Conservation (phyloP, 2,329 filamentous ascomycete species). For the Penicillium sclerotiorum region DNA sequence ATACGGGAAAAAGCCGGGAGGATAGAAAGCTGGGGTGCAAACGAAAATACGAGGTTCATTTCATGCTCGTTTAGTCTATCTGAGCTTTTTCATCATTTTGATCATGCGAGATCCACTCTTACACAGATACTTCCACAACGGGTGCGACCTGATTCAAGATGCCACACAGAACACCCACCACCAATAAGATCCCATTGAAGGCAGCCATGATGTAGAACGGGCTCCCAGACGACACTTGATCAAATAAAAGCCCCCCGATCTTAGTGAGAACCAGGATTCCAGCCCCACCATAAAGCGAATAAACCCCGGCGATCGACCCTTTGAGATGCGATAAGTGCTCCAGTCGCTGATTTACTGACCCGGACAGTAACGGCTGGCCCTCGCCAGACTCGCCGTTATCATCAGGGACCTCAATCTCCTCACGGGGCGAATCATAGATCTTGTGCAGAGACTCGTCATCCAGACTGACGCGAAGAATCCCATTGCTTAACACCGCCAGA, state of each 20-base stretch:
- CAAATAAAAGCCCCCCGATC: slow-evolving; percentile 83
- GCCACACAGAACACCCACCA: slow-evolving; percentile 35
- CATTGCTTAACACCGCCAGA: slow-evolving; percentile 80
- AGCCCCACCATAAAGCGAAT: slow-evolving; percentile 85
- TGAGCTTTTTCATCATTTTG: neutral
- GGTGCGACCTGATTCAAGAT: slow-evolving; percentile 24
- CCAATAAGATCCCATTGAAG: slow-evolving; percentile 76
- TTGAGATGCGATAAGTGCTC: slow-evolving; percentile 66
- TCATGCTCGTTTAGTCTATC: neutral
- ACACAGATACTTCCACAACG: slow-evolving; percentile 8
- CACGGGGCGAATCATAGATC: slow-evolving; percentile 17
- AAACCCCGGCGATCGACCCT: slow-evolving; percentile 91
- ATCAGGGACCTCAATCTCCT: slow-evolving; percentile 4
- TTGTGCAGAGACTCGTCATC: slow-evolving; percentile 19
- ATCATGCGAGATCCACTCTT: neutral
- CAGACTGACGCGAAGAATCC: slow-evolving; percentile 62
- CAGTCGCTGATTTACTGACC: slow-evolving; percentile 22
- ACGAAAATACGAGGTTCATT: neutral
- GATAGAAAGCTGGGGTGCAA: too few relatives aligned
- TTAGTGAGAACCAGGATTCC: slow-evolving; percentile 93
- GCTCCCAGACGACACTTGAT: slow-evolving; percentile 69
- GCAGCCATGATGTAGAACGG: slow-evolving; percentile 94
- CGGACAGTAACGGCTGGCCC: slow-evolving; percentile 33
- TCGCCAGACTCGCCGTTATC: slow-evolving; percentile 25
- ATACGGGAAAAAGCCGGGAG: too few relatives aligned